phyloP scores from a whole-genome alignment of 257 asterid species.

The Capsicum pubescens region DNA sequence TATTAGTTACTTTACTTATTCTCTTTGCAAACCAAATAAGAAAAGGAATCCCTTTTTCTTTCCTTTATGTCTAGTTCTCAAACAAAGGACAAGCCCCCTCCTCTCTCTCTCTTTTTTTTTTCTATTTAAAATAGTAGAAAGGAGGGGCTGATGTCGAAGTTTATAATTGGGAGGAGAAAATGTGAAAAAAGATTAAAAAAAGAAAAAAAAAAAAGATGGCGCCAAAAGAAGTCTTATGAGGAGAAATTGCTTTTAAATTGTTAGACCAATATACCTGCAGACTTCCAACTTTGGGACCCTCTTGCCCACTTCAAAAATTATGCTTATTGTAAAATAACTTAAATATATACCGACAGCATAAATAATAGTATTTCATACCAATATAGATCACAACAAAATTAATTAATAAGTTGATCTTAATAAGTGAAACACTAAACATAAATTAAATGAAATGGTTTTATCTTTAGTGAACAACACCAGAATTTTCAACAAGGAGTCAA shows the following conservation, averaged over 20 bases:
- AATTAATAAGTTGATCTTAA: no score
- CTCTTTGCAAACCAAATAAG: not conserved
- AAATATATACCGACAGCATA: not conserved
- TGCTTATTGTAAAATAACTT: no score
- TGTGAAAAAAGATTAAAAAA: not conserved
- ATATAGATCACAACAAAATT: no score
- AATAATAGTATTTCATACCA: no score
- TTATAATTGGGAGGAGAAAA: not conserved
- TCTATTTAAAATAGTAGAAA: not conserved
- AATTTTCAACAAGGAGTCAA: no score
- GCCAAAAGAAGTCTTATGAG: conserved; percentile 11
- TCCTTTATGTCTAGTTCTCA: not conserved
- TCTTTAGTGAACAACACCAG: no score
- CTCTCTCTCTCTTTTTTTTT: no score
- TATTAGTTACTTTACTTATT: not conserved
- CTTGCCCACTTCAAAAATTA: no score
- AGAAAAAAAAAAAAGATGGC: not conserved
- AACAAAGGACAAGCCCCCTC: not conserved
- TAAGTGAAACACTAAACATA: no score
- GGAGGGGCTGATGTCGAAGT: not conserved
- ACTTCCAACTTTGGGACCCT: conserved; percentile 17
- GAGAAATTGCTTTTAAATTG: conserved; percentile 10
- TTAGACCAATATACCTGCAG: not conserved
- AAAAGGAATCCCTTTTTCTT: not conserved
- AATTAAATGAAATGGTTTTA: no score